Evolutionary conservation across 305 asterid genomes (phyloP).

Genomic region (Solanum chacoense): DNA sequence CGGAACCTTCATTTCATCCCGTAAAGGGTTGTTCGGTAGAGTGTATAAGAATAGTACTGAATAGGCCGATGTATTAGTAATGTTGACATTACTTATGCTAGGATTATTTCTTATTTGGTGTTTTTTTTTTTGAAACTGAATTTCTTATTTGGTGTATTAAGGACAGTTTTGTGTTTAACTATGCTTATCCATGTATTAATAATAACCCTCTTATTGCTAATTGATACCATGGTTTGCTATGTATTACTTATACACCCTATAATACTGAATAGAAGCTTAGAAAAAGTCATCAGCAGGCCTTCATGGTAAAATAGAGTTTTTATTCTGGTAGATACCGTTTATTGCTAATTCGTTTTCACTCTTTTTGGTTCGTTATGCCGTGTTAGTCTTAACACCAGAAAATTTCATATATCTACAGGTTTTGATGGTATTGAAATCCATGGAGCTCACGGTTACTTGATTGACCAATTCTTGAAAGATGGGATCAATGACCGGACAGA

Average conservation of each 20-base stretch:
- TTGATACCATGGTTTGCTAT: background rate
- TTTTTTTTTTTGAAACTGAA: too few relatives aligned
- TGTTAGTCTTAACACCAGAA: background rate
- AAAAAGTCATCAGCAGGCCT: background rate
- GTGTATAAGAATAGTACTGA: background rate
- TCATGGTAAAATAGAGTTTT: background rate
- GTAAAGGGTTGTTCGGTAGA: background rate
- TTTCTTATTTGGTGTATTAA: background rate
- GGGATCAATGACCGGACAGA: constrained; percentile 78
- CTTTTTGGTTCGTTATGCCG: background rate
- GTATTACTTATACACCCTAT: background rate
- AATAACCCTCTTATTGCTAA: background rate
- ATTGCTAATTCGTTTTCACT: background rate
- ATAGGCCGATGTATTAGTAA: background rate
- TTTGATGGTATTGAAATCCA: constrained; percentile 96
- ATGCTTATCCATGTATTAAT: background rate
- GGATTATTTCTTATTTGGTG: background rate
- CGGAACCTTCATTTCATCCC: background rate
- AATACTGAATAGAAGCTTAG: background rate
- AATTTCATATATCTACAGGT: constrained; percentile 23
- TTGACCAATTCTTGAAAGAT: constrained; percentile 89
- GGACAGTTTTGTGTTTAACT: background rate
- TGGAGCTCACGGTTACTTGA: constrained; percentile 94
- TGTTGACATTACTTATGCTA: background rate
- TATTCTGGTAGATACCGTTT: background rate